These are phyloP conservation scores for Shiraia sp. DNA, from an alignment of 2,329 filamentous ascomycete species.

Conservation along the genomic window DNA sequence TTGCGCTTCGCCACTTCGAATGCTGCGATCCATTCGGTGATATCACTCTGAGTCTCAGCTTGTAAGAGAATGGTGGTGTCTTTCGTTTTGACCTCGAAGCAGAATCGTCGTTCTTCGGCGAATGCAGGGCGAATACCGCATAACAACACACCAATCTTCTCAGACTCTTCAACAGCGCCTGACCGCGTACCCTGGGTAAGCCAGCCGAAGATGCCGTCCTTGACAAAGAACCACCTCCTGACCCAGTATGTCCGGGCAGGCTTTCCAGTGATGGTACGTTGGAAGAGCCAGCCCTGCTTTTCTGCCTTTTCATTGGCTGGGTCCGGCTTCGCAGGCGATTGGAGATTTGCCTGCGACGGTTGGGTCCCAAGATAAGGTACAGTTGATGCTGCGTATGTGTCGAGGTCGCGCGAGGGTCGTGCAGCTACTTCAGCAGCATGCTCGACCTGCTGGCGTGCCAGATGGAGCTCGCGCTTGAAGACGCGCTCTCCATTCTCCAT, in stretches of 20 bases:
- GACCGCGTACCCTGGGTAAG: slow-evolving; percentile 78
- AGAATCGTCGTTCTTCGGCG: slow-evolving; percentile 91
- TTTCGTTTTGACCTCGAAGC: slow-evolving; percentile 98
- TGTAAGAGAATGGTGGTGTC: slow-evolving; percentile 87
- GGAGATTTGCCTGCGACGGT: slow-evolving; percentile 58
- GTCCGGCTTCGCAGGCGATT: slow-evolving; percentile 57
- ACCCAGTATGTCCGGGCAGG: slow-evolving; percentile 89
- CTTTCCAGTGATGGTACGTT: slow-evolving; percentile 81
- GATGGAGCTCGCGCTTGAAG: slow-evolving; percentile 79
- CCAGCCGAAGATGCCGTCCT: slow-evolving; percentile 95
- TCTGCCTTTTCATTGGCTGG: slow-evolving; percentile 59
- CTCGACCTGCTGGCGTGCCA: slow-evolving; percentile 79
- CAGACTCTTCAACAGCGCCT: slow-evolving; percentile 88
- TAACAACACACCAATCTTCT: slow-evolving; percentile 91
- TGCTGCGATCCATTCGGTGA: slow-evolving; percentile 92
- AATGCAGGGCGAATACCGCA: slow-evolving; percentile 91
- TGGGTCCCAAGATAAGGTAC: slow-evolving; percentile 80
- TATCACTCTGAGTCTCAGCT: slow-evolving; percentile 85
- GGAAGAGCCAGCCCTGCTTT: slow-evolving; percentile 94
- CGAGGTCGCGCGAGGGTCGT: slow-evolving; percentile 86
- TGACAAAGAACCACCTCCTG: slow-evolving; percentile 92
- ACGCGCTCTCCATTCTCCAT: slow-evolving; percentile 87
- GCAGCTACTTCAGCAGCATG: slow-evolving; percentile 71
- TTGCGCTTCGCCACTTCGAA: slow-evolving; percentile 94
- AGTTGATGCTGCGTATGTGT: slow-evolving; percentile 88